A percentile compares a stretch with the other conserved stretches of the same genome.
Evolutionary conservation across 495 filamentous ascomycete genomes (phyloP).

Genomic region (Trichoderma parareesei): DNA sequence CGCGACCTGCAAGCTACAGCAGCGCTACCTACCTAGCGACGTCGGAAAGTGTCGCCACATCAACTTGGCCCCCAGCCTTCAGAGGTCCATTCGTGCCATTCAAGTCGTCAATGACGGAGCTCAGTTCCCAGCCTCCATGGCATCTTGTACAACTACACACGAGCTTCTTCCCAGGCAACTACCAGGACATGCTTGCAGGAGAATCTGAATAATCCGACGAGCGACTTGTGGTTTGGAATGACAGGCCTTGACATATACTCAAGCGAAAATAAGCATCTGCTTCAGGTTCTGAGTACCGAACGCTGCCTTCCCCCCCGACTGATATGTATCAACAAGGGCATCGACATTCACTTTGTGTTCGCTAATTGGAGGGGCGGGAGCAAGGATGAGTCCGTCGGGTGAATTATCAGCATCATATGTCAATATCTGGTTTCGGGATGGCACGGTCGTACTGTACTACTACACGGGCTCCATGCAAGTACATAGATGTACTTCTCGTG

Average conservation of each 20-base stretch:
- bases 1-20: neutral
- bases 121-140: neutral
- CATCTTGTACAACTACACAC: neutral
- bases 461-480: neutral
- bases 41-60: neutral
- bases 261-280: neutral
- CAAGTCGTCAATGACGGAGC: neutral
- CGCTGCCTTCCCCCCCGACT: neutral
- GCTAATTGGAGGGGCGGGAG: slow-evolving; percentile 9
- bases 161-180: neutral
- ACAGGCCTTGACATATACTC: neutral
- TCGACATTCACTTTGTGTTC: neutral
- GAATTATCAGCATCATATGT: slow-evolving; percentile 7
- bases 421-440: slow-evolving; percentile 9
- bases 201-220: neutral
- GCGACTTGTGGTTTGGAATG: neutral
- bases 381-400: slow-evolving; percentile 2
- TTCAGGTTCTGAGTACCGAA: neutral
- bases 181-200: neutral
- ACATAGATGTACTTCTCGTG: neutral
- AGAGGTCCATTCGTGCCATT: too few relatives aligned
- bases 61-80: neutral
- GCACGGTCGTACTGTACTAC: neutral
- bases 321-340: neutral
- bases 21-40: neutral